phyloP scores from a whole-genome alignment of 768 basidiomycete genomes.

The Leucocoprinus sp. region DNA sequence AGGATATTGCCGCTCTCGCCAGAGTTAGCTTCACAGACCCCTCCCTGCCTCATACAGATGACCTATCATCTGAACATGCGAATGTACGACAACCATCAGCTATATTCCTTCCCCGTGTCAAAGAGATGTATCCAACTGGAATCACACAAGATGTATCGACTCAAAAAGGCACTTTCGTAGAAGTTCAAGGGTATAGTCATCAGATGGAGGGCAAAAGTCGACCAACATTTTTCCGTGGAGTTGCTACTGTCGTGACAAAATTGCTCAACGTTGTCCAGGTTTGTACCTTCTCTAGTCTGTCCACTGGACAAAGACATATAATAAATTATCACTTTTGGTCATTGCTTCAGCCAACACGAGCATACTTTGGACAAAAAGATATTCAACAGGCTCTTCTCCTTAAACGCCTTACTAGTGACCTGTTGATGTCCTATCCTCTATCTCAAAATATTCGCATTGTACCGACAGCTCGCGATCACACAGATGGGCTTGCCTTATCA shows the following conservation, averaged over 20 bases:
- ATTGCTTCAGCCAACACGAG: conserved; percentile 69
- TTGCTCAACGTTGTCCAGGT: conserved; percentile 91
- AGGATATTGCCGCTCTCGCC: conserved; percentile 55
- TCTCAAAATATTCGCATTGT: conserved; percentile 75
- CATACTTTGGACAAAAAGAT: conserved; percentile 98
- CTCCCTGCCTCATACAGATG: conserved; percentile 1
- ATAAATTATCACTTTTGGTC: conserved; percentile 3
- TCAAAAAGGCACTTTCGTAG: conserved; percentile 86
- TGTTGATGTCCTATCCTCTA: conserved; percentile 73
- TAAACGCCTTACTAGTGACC: conserved; percentile 67
- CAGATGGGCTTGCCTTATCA: conserved; percentile 73
- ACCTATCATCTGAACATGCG: not conserved
- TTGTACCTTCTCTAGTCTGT: conserved; percentile 15
- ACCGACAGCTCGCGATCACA: conserved; percentile 67
- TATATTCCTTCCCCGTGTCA: conserved; percentile 72
- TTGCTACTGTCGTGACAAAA: conserved; percentile 92
- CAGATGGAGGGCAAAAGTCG: conserved; percentile 89
- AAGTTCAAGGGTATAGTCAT: conserved; percentile 84
- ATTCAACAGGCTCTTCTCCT: conserved; percentile 93
- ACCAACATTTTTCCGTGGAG: conserved; percentile 91
- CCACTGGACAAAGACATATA: not conserved
- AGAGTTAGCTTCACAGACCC: conserved; percentile 15
- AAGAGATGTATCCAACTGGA: conserved; percentile 91
- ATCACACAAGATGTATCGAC: conserved; percentile 65
- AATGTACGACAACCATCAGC: conserved; percentile 41